Conservation (phyloP, 352 stramenopile genomes). For the Phytophthora ohioensis region DNA sequence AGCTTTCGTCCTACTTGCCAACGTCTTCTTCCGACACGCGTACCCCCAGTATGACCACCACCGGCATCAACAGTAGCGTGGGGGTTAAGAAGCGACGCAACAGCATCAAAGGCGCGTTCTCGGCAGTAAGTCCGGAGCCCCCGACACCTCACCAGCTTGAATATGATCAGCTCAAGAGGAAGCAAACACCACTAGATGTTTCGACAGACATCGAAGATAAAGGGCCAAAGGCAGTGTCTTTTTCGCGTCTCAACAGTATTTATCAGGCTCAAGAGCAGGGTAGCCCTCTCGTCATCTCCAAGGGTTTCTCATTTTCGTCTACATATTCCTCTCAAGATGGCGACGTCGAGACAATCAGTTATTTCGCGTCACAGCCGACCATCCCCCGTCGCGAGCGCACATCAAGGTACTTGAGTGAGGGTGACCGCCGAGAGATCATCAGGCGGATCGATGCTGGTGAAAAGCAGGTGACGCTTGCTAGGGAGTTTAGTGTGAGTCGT, state of each 20-base stretch:
- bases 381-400: slow-evolving; percentile 34
- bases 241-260: slow-evolving; percentile 24
- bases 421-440: slow-evolving; percentile 51
- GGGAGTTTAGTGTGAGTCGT: slow-evolving; percentile 57
- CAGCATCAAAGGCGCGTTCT: slow-evolving; percentile 32
- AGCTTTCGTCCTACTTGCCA: slow-evolving; percentile 38
- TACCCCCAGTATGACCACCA: slow-evolving; percentile 13
- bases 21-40: slow-evolving; percentile 20
- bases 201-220: slow-evolving; percentile 1
- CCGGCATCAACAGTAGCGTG: slow-evolving; percentile 13
- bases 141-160: slow-evolving; percentile 10
- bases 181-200: slow-evolving; percentile 9
- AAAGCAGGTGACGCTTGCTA: slow-evolving; percentile 59
- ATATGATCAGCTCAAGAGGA: slow-evolving; percentile 27
- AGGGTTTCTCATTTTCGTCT: slow-evolving; percentile 26
- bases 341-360: slow-evolving; percentile 23
- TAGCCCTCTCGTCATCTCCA: slow-evolving; percentile 12
- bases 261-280: slow-evolving; percentile 15
- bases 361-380: slow-evolving; percentile 33
- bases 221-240: neutral
- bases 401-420: slow-evolving; percentile 39
- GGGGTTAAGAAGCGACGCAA: slow-evolving; percentile 30
- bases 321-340: slow-evolving; percentile 23
- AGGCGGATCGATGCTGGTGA: slow-evolving; percentile 52
- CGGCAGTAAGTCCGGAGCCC: slow-evolving; percentile 12